Evolutionary conservation across 179 eudicot genomes (phyloP), one percentile per base, ranked within the genome.

Genomic region (Beta lomatogona): DNA sequence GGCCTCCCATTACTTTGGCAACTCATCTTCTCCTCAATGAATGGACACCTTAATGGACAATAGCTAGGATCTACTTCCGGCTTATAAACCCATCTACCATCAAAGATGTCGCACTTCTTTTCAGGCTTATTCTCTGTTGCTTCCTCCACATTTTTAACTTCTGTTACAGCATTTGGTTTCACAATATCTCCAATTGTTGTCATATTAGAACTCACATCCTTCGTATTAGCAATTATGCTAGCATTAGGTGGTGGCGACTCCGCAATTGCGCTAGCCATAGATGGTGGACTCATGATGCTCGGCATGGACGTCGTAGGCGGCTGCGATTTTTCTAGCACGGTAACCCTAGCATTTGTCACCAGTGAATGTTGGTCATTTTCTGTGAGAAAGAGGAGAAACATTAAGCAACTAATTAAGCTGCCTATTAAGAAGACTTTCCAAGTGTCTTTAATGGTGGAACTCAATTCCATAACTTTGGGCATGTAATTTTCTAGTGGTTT

Each of bases 71-170:
- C 59, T n/a, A 70, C 63, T 9, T 36, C 73, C 12, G 79, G 59
- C 60, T 68, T 83, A 57, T 81, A 83, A 48, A 86, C 80, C 90
- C 90, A 88, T 72, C 55, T 85, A 7, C 90, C 90, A 0, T 86
- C 48, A 36, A 81, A 88, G 0, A 88, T 59, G 41, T 88, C 55
- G 55, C 90, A 86, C 52, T 31, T 60, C n/a, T 68, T 75, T n/a
- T 25, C 13, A 1, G 48, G 36, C 54, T 9, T 36, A 36, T 36
- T 48, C 25, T 46, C 61, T 9, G 28, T 19, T 10, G 4, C 0
- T 64, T 10, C 59, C 18, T 78, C 73, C 16, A 48, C 52, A 9
- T 64, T 25, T 15, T 4, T 10, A 65, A 8, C 15, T 2, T 65
- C 14, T n/a, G 19, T 64, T 10, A 36, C 28, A 18, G 15, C 14